phyloP scores from a whole-genome alignment of 495 filamentous ascomycete genomes.

The Xylaria castorea region DNA sequence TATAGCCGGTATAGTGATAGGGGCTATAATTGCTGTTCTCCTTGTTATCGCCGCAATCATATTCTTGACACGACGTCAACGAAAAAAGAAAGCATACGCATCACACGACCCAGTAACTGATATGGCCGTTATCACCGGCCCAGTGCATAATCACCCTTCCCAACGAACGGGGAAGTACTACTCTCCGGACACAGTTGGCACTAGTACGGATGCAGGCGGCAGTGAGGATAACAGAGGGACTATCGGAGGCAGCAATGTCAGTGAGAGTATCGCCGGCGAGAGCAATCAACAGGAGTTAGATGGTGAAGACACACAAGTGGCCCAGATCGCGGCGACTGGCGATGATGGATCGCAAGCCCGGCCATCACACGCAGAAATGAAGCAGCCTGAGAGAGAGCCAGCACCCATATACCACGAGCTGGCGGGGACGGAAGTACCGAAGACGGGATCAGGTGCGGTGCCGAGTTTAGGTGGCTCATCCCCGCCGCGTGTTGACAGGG shows the following conservation, averaged over 20 bases:
- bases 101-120: constrained; percentile 30
- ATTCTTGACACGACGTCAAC: constrained; percentile 36
- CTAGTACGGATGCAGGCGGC: constrained; percentile 17
- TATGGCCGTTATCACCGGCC: constrained; percentile 33
- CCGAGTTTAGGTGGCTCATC: not conserved
- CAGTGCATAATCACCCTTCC: constrained; percentile 32
- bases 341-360: constrained; percentile 24
- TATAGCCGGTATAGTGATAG: constrained; percentile 48
- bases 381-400: not conserved
- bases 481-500: constrained; percentile 2
- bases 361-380: constrained; percentile 7
- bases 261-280: constrained; percentile 7
- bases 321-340: constrained; percentile 29
- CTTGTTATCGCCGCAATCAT: constrained; percentile 33
- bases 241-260: not conserved
- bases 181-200: constrained; percentile 28
- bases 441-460: constrained; percentile 1
- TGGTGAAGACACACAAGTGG: constrained; percentile 26
- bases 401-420: constrained; percentile 25
- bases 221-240: constrained; percentile 13
- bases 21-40: constrained; percentile 30
- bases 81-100: constrained; percentile 32
- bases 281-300: constrained; percentile 32
- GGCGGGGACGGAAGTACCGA: constrained; percentile 28
- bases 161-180: constrained; percentile 30